phyloP scores from a whole-genome alignment of 2,329 filamentous ascomycete genomes.

The Penicillium sp. region DNA sequence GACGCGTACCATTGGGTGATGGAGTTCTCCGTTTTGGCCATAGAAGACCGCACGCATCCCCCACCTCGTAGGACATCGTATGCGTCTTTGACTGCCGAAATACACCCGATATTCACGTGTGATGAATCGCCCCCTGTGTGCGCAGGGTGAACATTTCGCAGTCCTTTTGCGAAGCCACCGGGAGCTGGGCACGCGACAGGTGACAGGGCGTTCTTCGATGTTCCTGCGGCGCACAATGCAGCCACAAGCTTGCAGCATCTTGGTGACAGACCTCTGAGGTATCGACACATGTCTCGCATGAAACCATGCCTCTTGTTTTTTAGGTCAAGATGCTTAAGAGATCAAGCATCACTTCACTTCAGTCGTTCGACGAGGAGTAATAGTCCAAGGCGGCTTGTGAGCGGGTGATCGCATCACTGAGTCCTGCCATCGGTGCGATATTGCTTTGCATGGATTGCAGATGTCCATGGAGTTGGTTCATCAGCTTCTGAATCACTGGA shows the following conservation, averaged over 20 bases:
- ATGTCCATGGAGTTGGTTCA: conserved; percentile 44
- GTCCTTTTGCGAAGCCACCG: conserved; percentile 2
- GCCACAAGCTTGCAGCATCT: background rate
- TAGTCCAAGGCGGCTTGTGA: conserved; percentile 38
- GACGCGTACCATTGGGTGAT: conserved; percentile 1
- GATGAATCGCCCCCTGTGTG: background rate
- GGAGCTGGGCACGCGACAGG: conserved; percentile 9
- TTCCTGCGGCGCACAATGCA: background rate
- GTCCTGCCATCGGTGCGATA: conserved; percentile 34
- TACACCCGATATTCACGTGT: background rate
- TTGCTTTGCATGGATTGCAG: conserved; percentile 47
- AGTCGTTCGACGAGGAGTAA: conserved; percentile 31
- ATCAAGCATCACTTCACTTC: conserved; percentile 14
- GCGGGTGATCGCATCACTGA: conserved; percentile 39
- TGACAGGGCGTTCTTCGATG: background rate
- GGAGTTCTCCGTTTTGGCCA: background rate
- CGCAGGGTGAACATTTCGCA: conserved; percentile 1
- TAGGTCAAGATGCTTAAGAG: background rate
- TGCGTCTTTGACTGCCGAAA: background rate
- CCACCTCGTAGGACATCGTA: background rate
- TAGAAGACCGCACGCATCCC: background rate
- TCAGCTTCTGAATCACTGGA: conserved; percentile 34
- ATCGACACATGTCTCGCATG: background rate
- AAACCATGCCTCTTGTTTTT: background rate
- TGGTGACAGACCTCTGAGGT: background rate